A percentile compares a stretch with the other conserved stretches of the same genome.
phyloP scores from a whole-genome alignment of 768 basidiomycete species.

The Flagelloscypha sp. region DNA sequence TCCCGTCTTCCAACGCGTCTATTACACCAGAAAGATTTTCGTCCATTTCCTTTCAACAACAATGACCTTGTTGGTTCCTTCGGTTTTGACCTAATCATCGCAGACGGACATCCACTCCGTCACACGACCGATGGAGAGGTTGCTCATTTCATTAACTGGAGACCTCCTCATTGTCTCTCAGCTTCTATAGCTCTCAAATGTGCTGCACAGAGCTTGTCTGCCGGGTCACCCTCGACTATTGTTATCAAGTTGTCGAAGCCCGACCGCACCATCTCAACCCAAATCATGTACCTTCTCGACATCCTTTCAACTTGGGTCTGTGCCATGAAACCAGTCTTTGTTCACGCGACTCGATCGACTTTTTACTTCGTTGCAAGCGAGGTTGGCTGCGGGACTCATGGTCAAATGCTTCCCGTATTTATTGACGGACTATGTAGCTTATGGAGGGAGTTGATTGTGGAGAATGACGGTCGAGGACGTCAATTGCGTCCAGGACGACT shows the following conservation, averaged over 20 bases:
- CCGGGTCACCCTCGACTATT: constrained; percentile 11
- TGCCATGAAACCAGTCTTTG: constrained; percentile 17
- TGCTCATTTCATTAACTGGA: constrained; percentile 5
- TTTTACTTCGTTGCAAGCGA: constrained; percentile 18
- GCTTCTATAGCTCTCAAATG: too few species aligned
- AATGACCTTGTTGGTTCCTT: too few species aligned
- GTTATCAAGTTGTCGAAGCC: constrained; percentile 16
- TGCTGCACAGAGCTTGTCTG: constrained; percentile 13
- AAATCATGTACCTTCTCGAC: constrained; percentile 19
- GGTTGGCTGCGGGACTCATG: constrained; percentile 9
- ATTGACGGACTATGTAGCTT: constrained; percentile 4
- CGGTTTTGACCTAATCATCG: constrained; percentile 19
- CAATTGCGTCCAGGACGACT: not conserved
- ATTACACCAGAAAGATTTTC: not conserved
- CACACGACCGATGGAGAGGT: constrained; percentile 5
- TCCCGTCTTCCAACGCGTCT: not conserved
- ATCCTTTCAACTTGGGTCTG: constrained; percentile 14
- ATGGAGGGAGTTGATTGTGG: constrained; percentile 3
- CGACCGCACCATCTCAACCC: constrained; percentile 15
- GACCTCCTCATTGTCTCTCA: constrained; percentile 18
- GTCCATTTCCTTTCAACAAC: too few species aligned
- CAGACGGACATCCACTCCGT: constrained; percentile 18
- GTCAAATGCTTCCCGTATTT: not conserved
- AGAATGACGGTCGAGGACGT: not conserved
- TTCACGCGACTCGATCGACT: constrained; percentile 17